phyloP scores from a whole-genome alignment of 805 yeast genomes.

The Candida railenensis region DNA sequence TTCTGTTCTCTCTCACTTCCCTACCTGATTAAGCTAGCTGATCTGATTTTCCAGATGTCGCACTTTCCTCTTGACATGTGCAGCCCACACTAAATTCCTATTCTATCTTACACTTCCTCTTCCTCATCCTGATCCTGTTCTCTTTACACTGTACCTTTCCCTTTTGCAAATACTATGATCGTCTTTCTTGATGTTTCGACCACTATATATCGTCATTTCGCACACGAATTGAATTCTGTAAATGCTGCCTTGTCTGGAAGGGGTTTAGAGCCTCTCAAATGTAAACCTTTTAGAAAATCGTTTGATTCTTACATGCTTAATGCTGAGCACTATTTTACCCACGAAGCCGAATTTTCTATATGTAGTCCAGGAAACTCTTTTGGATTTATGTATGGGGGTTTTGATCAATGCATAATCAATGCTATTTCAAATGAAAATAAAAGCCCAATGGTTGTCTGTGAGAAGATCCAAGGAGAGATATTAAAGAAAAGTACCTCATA shows the following conservation, averaged over 20 bases:
- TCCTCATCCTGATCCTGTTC: not conserved
- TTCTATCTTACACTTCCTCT: too few species aligned
- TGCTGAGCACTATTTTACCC: not conserved
- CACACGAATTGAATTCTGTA: not conserved
- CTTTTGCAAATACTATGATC: too few species aligned
- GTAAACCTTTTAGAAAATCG: not conserved
- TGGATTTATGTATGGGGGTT: conserved; percentile 29
- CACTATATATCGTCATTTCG: not conserved
- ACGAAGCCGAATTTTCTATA: not conserved
- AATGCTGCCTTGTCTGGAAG: not conserved
- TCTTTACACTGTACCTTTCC: not conserved
- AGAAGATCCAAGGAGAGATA: conserved; percentile 15
- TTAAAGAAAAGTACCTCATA: conserved; percentile 16
- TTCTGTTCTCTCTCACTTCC: too few species aligned
- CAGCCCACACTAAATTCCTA: too few species aligned
- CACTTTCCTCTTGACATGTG: too few species aligned
- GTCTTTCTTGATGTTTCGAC: not conserved
- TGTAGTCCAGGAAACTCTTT: conserved; percentile 23
- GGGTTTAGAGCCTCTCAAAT: not conserved
- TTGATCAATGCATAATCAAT: conserved; percentile 20
- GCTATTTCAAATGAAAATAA: not conserved
- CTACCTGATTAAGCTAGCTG: too few species aligned
- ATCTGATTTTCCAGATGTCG: too few species aligned
- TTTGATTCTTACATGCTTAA: not conserved
- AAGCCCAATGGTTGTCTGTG: conserved; percentile 12